These are phyloP conservation scores for Periconia macrospinosa DNA, from an alignment of 2,329 filamentous ascomycete species.

Conservation along the genomic window DNA sequence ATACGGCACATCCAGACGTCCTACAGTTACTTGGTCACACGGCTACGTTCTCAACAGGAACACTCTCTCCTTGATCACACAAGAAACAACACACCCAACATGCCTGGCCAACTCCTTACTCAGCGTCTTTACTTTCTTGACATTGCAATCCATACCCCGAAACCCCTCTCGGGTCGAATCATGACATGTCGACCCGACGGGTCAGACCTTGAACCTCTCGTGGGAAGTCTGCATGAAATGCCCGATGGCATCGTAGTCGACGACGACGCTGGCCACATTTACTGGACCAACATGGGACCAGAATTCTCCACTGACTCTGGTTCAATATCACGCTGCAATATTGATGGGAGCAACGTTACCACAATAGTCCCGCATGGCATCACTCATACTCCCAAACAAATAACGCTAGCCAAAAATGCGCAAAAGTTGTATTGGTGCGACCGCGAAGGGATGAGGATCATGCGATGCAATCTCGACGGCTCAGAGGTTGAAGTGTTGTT, in stretches of 20 bases:
- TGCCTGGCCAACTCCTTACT: too few species aligned
- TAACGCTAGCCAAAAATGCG: constrained; percentile 26
- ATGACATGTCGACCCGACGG: constrained; percentile 15
- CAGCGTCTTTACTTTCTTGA: constrained; percentile 11
- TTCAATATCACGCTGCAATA: constrained; percentile 45
- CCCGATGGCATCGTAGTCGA: constrained; percentile 32
- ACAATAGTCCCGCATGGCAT: constrained; percentile 48
- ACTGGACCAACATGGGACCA: constrained; percentile 26
- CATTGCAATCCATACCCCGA: not conserved
- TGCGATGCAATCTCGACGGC: constrained; percentile 17
- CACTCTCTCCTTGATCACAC: too few species aligned
- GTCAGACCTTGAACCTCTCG: constrained; percentile 3
- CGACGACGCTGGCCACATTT: constrained; percentile 18
- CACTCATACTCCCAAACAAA: constrained; percentile 54
- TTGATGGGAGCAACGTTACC: constrained; percentile 52
- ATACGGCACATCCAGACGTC: too few species aligned
- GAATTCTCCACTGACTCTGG: constrained; percentile 41
- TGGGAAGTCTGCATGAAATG: constrained; percentile 5
- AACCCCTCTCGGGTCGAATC: constrained; percentile 15
- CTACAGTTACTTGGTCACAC: too few species aligned
- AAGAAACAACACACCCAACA: too few species aligned
- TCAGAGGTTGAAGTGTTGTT: constrained; percentile 12
- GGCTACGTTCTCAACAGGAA: too few species aligned
- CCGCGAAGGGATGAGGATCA: constrained; percentile 48
- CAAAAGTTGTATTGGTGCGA: constrained; percentile 45